phyloP scores from a whole-genome alignment of 2,329 filamentous ascomycete genomes.

The Tolypocladium amazonense region DNA sequence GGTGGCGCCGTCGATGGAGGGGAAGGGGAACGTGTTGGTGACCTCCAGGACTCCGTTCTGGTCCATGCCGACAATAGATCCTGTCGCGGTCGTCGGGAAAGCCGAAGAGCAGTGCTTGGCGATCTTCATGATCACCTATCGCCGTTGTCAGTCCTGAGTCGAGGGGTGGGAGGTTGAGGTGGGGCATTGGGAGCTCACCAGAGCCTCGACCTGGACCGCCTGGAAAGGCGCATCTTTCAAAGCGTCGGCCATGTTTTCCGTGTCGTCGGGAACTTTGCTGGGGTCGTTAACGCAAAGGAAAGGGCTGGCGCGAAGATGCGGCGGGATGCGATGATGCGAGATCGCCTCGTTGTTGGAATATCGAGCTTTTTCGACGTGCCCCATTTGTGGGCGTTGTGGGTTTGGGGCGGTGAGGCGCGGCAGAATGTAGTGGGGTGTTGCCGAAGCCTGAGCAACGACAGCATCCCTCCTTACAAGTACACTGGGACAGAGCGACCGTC shows the following conservation, averaged over 20 bases:
- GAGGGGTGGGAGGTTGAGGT: slow-evolving; percentile 17
- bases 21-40: slow-evolving; percentile 94
- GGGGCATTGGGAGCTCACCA: slow-evolving; percentile 52
- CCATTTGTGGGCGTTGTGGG: slow-evolving; percentile 36
- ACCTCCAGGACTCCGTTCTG: slow-evolving; percentile 70
- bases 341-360: slow-evolving; percentile 24
- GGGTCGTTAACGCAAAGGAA: slow-evolving; percentile 2
- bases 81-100: slow-evolving; percentile 84
- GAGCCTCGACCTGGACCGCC: slow-evolving; percentile 86
- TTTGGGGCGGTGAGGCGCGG: slow-evolving; percentile 24
- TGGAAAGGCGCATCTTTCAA: slow-evolving; percentile 63
- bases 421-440: slow-evolving; percentile 17
- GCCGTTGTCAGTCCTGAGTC: slow-evolving; percentile 10
- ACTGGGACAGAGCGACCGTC: neutral
- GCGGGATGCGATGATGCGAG: slow-evolving; percentile 6
- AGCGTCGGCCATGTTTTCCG: slow-evolving; percentile 45
- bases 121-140: slow-evolving; percentile 90
- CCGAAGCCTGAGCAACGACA: neutral
- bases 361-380: slow-evolving; percentile 29
- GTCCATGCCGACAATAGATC: slow-evolving; percentile 90
- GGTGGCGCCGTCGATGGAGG: slow-evolving; percentile 61
- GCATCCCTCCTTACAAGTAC: no score
- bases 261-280: neutral
- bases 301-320: slow-evolving; percentile 15
- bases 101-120: slow-evolving; percentile 85